Evolutionary conservation across 73 alveolate species (phyloP).

Genomic region (Tetrahymena elliotti): DNA sequence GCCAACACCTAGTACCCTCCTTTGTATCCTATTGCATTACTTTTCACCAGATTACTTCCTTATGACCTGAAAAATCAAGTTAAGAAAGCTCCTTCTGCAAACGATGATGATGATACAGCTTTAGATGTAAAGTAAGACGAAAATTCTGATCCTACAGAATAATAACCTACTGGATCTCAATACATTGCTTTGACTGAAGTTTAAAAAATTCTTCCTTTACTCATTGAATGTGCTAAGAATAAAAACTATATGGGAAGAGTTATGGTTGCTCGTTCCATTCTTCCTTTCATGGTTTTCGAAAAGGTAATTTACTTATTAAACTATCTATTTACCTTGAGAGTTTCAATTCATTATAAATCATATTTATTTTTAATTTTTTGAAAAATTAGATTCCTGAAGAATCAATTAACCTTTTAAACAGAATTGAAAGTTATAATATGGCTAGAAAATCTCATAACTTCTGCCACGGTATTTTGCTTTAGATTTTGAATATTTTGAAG

Average conservation of each 20-base stretch:
- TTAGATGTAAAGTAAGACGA: not conserved
- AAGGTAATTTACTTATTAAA: not conserved
- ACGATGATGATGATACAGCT: not conserved
- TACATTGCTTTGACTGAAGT: not conserved
- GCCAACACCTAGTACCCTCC: conserved; percentile 25
- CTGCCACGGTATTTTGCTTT: not conserved
- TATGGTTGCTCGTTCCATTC: conserved; percentile 11
- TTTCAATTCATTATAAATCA: no score
- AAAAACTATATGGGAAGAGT: conserved; percentile 40
- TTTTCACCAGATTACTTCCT: conserved; percentile 35
- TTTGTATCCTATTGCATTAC: conserved; percentile 29
- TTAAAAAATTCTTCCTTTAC: not conserved
- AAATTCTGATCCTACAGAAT: not conserved
- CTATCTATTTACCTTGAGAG: no score
- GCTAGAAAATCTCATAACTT: not conserved
- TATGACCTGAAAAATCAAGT: conserved; percentile 10
- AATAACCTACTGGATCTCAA: not conserved
- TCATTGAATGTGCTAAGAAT: conserved; percentile 24
- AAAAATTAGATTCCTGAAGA: not conserved
- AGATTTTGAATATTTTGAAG: not conserved
- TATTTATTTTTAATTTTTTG: not conserved
- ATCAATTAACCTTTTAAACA: not conserved
- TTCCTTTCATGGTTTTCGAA: conserved; percentile 2
- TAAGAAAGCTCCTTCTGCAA: conserved; percentile 10
- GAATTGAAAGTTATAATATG: not conserved